Percentiles rank a stretch among this genome's conserved stretches.
phyloP scores from a whole-genome alignment of 495 filamentous ascomycete genomes.

The Penicillium cataractarum region DNA sequence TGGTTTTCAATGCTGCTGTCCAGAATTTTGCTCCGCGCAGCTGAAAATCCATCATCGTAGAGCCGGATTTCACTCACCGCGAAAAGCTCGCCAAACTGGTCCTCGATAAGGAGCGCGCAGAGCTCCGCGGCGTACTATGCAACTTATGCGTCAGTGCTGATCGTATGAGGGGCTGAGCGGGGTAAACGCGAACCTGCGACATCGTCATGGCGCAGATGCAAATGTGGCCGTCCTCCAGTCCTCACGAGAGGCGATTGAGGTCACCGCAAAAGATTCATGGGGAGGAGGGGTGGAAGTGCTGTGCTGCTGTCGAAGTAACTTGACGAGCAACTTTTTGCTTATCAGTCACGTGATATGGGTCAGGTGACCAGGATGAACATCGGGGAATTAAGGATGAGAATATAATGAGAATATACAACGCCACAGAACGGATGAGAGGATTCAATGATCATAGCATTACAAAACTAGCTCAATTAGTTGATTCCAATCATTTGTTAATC shows the following conservation, averaged over 20 bases:
- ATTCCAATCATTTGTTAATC: too few relatives aligned
- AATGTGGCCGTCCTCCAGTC: conserved; percentile 61
- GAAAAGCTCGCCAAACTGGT: conserved; percentile 85
- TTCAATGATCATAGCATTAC: not conserved
- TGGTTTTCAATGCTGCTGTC: not conserved
- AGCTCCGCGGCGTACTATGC: conserved; percentile 71
- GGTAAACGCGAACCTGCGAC: conserved; percentile 53
- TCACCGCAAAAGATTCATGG: conserved; percentile 62
- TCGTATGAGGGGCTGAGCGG: conserved; percentile 11
- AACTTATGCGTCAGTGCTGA: conserved; percentile 33
- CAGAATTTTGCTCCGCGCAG: not conserved
- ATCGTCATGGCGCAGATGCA: conserved; percentile 55
- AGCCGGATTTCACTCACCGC: conserved; percentile 63
- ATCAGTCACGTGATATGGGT: conserved; percentile 41
- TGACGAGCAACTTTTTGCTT: conserved; percentile 39
- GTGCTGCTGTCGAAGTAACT: conserved; percentile 4
- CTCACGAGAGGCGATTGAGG: conserved; percentile 69
- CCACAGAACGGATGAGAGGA: not conserved
- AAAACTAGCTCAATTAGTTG: not conserved
- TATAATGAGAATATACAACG: too few relatives aligned
- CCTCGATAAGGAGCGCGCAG: conserved; percentile 83
- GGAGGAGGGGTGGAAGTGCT: conserved; percentile 13
- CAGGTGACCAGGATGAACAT: conserved; percentile 30
- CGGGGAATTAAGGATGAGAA: too few relatives aligned
- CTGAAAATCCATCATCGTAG: conserved; percentile 9